Evolutionary conservation across 371 early-diverging fungal species (phyloP).

Genomic region (Umbelopsis sp.): DNA sequence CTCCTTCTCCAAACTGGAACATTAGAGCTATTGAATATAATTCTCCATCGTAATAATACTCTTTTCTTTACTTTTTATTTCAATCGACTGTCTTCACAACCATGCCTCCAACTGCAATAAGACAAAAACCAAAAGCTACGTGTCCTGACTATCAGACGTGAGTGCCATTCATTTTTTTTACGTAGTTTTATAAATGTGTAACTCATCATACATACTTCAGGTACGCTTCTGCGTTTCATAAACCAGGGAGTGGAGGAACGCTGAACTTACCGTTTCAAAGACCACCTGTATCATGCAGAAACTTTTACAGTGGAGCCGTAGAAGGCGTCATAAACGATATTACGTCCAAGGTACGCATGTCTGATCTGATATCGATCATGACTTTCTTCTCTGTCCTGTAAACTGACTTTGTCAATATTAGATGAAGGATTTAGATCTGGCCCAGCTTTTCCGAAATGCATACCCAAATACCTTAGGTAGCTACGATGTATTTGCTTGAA

Average conservation of each 20-base stretch:
- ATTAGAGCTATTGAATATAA: neutral
- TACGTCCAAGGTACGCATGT: constrained; percentile 35
- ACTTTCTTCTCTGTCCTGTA: neutral
- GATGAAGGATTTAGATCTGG: constrained; percentile 51
- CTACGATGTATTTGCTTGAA: constrained; percentile 25
- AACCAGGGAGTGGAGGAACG: constrained; percentile 44
- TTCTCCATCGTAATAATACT: neutral
- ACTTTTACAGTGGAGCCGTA: constrained; percentile 45
- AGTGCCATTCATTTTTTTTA: neutral
- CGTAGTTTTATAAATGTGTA: neutral
- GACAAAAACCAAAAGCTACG: neutral
- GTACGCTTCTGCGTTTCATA: constrained; percentile 29
- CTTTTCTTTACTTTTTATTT: neutral
- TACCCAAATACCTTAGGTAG: constrained; percentile 65
- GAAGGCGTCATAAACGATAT: constrained; percentile 41
- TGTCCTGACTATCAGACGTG: constrained; percentile 13
- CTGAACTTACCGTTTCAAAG: constrained; percentile 47
- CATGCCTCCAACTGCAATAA: constrained; percentile 6
- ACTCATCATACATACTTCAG: neutral
- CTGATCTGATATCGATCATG: neutral
- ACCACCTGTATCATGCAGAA: constrained; percentile 44
- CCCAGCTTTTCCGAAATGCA: constrained; percentile 55
- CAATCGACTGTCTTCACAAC: neutral
- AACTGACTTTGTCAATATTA: constrained; percentile 16
- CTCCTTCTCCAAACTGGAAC: neutral